Base-by-base conservation (phyloP, 257 asterid species). In the Przewalskia tangutica region DNA sequence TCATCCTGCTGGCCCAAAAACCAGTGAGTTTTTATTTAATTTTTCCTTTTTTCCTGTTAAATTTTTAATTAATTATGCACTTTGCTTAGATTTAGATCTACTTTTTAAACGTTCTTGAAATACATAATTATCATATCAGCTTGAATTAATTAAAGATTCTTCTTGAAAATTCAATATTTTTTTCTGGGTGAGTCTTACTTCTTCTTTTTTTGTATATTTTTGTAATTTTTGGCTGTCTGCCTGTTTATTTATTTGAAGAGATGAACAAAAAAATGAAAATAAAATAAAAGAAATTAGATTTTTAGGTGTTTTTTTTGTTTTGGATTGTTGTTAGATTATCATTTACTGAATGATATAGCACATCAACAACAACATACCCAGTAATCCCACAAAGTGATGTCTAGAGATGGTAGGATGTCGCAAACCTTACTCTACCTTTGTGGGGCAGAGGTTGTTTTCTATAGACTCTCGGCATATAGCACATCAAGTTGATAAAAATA, bases 1-100 rank as follows among this genome's bases (percentile, higher is more conserved):
- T 81, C 83, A 81, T 44, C 83, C 83, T 42, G 83, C 83, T 65
- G 83, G 83, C 1, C 83, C 83, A 3, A 81, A 81, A 13, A 81
- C 83, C 67, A 81, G 83, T 81, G 14, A 51, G 83, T 34, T 81
- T 17, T 27, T 27, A 3, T 38, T 38, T 58, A 23, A 23, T 56
- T 36, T 8, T 34, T 4, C 0, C 1, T 1, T 5, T 9, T 9
- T 34, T 65, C 40, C 8, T 40, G 16, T 0, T 11, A 64, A 8
- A 8, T 40, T 12, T 46, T 67, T 42, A 54, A 56, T 17, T 56
- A 27, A 27, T 56, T n/a, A 56, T 56, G 17, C 1, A 16, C 23
- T 56, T 50, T 23, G 3, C 44, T 75, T 75, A 27, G 46, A 50
- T 50, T 50, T 75, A 27, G 62, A 75, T 75, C 80, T 75, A 48